These are phyloP conservation scores for Bryum argenteum DNA, from an alignment of 225 moss, liverwort and hornwort genomes.

Conservation along the genomic window DNA sequence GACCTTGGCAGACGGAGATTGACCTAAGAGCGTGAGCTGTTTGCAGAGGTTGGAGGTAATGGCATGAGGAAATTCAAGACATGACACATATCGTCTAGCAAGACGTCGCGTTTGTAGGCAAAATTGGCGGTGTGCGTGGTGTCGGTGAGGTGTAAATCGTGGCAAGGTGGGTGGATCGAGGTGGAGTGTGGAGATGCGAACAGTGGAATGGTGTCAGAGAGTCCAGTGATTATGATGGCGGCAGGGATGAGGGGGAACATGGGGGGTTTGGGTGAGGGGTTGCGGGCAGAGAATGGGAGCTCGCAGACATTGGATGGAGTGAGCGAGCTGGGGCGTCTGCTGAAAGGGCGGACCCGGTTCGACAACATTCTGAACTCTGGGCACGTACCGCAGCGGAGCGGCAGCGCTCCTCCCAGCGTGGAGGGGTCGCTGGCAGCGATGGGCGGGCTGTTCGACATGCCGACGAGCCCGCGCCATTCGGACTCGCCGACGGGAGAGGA, in stretches of 20 bases:
- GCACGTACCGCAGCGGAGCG: slow-evolving; percentile 92
- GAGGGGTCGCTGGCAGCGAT: slow-evolving; percentile 90
- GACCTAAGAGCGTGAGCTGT: slow-evolving; percentile 8
- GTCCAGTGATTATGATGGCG: slow-evolving; percentile 83
- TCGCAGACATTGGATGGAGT: slow-evolving; percentile 80
- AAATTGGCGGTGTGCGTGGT: neutral
- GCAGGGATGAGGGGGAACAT: slow-evolving; percentile 90
- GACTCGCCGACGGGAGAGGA: slow-evolving; percentile 58
- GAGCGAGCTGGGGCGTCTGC: slow-evolving; percentile 75
- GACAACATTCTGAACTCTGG: slow-evolving; percentile 85
- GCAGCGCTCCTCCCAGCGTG: slow-evolving; percentile 98
- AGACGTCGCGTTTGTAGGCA: neutral
- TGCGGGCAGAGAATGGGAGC: slow-evolving; percentile 58
- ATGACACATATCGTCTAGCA: neutral
- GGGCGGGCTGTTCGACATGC: slow-evolving; percentile 70
- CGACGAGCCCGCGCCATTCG: slow-evolving; percentile 51
- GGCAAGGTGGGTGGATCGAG: neutral
- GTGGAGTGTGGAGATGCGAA: slow-evolving; percentile 17
- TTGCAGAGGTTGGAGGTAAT: slow-evolving; percentile 29
- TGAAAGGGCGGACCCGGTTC: slow-evolving; percentile 79
- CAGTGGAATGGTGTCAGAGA: slow-evolving; percentile 79
- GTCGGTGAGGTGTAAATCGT: neutral
- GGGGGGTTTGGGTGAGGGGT: slow-evolving; percentile 69
- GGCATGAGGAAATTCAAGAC: neutral
- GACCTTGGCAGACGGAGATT: neutral